Conservation (phyloP, 805 yeast species). For the Candida adriatica region DNA sequence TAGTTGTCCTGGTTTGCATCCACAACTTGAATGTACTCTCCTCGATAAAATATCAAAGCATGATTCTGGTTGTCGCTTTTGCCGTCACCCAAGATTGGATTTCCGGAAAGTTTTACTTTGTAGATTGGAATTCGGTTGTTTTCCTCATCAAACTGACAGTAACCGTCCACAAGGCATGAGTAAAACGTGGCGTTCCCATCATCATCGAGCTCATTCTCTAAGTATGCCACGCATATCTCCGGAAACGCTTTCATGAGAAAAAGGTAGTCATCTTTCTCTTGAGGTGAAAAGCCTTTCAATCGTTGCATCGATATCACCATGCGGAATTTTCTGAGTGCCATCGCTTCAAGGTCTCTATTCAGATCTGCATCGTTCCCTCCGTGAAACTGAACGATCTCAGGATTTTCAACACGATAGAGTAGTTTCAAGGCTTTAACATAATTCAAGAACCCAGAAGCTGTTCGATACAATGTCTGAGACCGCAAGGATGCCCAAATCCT, state of each 20-base stretch:
- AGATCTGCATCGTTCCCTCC: slow-evolving; percentile 45
- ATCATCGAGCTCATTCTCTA: slow-evolving; percentile 30
- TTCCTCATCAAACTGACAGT: slow-evolving; percentile 43
- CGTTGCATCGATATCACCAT: slow-evolving; percentile 87
- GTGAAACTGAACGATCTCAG: slow-evolving; percentile 40
- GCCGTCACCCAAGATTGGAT: slow-evolving; percentile 95
- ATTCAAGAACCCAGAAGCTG: slow-evolving; percentile 79
- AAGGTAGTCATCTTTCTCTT: slow-evolving; percentile 63
- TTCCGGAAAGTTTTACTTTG: slow-evolving; percentile 77
- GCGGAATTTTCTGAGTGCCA: slow-evolving; percentile 76
- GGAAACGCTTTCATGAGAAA: slow-evolving; percentile 70
- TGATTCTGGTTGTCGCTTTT: slow-evolving; percentile 94
- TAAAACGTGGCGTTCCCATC: slow-evolving; percentile 32
- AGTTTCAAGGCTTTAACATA: slow-evolving; percentile 68
- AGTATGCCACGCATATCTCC: slow-evolving; percentile 46
- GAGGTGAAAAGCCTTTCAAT: slow-evolving; percentile 51
- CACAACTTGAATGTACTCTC: slow-evolving; percentile 90
- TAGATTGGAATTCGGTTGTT: slow-evolving; percentile 55
- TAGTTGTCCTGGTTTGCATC: slow-evolving; percentile 97
- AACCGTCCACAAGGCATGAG: slow-evolving; percentile 66
- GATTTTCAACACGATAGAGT: slow-evolving; percentile 60
- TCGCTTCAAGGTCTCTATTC: slow-evolving; percentile 57
- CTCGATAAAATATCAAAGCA: slow-evolving; percentile 79
- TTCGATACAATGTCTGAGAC: slow-evolving; percentile 77
- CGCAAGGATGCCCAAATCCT: slow-evolving; percentile 84